Base-by-base conservation (phyloP, 352 stramenopile species). In the Pythium sukuiense region DNA sequence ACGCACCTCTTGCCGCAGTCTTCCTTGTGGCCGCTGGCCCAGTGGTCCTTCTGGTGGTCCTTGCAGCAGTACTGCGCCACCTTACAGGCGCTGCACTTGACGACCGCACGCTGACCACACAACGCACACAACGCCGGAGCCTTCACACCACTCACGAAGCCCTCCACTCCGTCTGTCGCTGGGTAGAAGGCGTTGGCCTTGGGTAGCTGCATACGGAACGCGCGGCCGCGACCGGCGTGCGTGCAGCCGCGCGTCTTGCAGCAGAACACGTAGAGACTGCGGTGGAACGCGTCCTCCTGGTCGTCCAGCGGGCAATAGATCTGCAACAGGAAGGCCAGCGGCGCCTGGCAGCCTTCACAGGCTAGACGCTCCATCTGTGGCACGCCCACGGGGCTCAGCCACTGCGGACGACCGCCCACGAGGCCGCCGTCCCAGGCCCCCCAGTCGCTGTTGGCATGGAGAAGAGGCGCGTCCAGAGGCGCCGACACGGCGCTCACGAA, bases 241-340 rank as follows among this genome's bases (percentile, higher is more conserved):
- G 69, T 62, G 61, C 93, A 98, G 30, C 72, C 69, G 0, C 53
- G 12, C 37, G 77, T 86, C 37, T 90, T 81, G 76, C 93, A 98
- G 41, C 85, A 87, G 67, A 98, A 98, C 12, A 98, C 79, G 76
- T 98, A 98, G 24, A 98, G 65, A 20, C 77, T 95, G 64, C 95
- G 89, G 83, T 98, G 95, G 74, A 98, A 98, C 64, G 92, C 93
- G 65, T 95, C 78, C 24, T 71, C 32, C 14, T 83, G 63, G 24
- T 96, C 85, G 73, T 98, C 92, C 37, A 96, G 74, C 41, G 94
- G 94, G 62, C 90, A 97, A 67, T 98, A 98, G 59, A 98, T 86
- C 76, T 98, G 94, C 63, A 95, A 57, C 53, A 97, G 70, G 59
- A 97, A 96, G 12, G 83, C 67, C 63, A 97, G 63, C 32, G 77